phyloP scores from a whole-genome alignment of 1,284 basidiomycete genomes.

The Polyporus tsugae region DNA sequence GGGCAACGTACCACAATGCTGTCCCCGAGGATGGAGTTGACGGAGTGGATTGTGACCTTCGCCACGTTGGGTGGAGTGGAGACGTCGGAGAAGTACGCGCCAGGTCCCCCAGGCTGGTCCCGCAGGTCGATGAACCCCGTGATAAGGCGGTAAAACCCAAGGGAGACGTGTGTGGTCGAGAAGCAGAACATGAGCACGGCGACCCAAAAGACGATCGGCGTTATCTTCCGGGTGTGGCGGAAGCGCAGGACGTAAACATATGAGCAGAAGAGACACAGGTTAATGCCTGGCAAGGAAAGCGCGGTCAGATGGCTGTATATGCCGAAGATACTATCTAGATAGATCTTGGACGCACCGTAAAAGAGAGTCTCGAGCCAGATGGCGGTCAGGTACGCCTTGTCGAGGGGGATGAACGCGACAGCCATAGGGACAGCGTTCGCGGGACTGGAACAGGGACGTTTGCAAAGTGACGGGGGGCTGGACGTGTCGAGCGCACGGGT shows the following conservation, averaged over 20 bases:
- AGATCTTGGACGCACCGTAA: conserved; percentile 39
- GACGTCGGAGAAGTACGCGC: conserved; percentile 48
- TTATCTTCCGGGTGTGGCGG: conserved; percentile 41
- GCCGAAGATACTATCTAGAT: conserved; percentile 10
- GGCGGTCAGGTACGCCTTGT: conserved; percentile 47
- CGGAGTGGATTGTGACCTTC: conserved; percentile 49
- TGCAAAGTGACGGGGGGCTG: background rate
- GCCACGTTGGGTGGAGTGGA: conserved; percentile 49
- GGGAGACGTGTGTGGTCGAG: conserved; percentile 47
- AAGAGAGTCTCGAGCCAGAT: conserved; percentile 49
- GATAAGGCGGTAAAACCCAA: conserved; percentile 49
- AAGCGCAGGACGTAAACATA: conserved; percentile 46
- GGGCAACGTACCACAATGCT: conserved; percentile 44
- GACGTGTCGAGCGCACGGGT: background rate
- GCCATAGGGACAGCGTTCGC: conserved; percentile 29
- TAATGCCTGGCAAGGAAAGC: conserved; percentile 42
- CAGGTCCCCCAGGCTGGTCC: conserved; percentile 45
- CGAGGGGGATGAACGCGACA: conserved; percentile 39
- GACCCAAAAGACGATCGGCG: conserved; percentile 43
- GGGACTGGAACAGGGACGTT: conserved; percentile 7
- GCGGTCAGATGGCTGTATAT: conserved; percentile 4
- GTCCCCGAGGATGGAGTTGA: conserved; percentile 48
- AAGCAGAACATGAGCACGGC: conserved; percentile 48
- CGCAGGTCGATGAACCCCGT: conserved; percentile 48
- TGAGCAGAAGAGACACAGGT: conserved; percentile 45